These are phyloP conservation scores for Cucumis hystrix DNA, from an alignment of 306 rosid species.

Conservation along the genomic window DNA sequence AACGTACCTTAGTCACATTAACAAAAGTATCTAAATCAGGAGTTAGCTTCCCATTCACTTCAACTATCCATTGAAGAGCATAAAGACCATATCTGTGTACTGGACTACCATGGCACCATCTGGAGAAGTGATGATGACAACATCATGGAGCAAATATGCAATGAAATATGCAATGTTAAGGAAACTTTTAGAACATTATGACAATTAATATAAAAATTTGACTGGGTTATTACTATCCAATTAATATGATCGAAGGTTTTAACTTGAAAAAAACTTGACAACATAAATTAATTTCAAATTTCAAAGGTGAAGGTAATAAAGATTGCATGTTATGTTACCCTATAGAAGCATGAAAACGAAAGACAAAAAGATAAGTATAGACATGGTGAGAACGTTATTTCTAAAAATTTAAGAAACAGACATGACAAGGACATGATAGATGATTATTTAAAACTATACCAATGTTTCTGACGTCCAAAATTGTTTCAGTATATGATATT, in stretches of 20 bases:
- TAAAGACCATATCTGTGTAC: constrained; percentile 86
- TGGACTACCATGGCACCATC: constrained; percentile 98
- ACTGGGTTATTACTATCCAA: background rate
- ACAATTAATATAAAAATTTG: background rate
- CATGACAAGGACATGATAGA: background rate
- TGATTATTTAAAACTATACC: background rate
- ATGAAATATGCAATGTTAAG: background rate
- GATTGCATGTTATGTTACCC: background rate
- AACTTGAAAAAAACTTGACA: background rate
- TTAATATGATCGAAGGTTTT: background rate
- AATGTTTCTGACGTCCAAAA: background rate
- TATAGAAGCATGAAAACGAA: background rate
- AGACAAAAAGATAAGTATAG: background rate
- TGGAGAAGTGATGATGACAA: constrained; percentile 15
- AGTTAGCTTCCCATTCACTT: constrained; percentile 77
- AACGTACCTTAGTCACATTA: constrained; percentile 66
- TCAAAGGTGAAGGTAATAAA: background rate
- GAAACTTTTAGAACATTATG: background rate
- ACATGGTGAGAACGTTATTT: background rate
- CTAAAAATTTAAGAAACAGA: background rate
- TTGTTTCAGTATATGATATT: background rate
- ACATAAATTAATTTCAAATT: background rate
- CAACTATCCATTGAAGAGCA: constrained; percentile 95
- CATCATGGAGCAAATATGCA: background rate
- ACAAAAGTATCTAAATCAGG: constrained; percentile 74